Evolutionary conservation across 2,329 filamentous ascomycete genomes (phyloP).

Genomic region (Penicillium fuscoglaucum): DNA sequence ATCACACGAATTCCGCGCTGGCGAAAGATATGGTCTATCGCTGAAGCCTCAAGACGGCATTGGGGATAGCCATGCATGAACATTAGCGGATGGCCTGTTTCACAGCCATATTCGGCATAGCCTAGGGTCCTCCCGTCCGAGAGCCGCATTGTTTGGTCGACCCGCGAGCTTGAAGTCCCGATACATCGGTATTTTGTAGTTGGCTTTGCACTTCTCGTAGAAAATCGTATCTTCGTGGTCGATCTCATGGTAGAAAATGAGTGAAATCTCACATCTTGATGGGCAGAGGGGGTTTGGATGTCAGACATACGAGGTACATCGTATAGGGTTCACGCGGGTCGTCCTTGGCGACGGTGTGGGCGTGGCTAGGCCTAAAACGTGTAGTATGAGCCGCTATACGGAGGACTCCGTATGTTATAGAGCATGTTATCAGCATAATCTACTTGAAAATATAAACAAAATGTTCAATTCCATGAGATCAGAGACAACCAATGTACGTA

Average conservation of each 20-base stretch:
- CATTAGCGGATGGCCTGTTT: conserved; percentile 37
- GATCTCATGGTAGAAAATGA: background rate
- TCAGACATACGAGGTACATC: background rate
- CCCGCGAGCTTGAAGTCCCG: background rate
- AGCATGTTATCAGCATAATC: background rate
- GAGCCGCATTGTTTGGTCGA: conserved; percentile 24
- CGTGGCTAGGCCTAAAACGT: conserved; percentile 1
- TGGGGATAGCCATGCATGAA: conserved; percentile 49
- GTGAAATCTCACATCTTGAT: background rate
- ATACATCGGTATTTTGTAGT: background rate
- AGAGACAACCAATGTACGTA: background rate
- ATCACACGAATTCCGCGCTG: conserved; percentile 44
- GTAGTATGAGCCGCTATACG: background rate
- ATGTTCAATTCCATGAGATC: background rate
- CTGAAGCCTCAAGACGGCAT: conserved; percentile 44
- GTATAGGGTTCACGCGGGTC: background rate
- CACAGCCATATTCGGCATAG: conserved; percentile 47
- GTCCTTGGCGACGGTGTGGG: background rate
- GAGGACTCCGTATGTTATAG: background rate
- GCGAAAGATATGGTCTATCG: conserved; percentile 35
- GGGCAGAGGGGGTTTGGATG: background rate
- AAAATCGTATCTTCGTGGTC: background rate
- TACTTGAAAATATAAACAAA: background rate
- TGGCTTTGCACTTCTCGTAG: background rate
- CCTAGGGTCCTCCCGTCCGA: conserved; percentile 43